These are phyloP conservation scores for Scytalidium sp. DNA, from an alignment of 2,329 filamentous ascomycete genomes.

Conservation along the genomic window DNA sequence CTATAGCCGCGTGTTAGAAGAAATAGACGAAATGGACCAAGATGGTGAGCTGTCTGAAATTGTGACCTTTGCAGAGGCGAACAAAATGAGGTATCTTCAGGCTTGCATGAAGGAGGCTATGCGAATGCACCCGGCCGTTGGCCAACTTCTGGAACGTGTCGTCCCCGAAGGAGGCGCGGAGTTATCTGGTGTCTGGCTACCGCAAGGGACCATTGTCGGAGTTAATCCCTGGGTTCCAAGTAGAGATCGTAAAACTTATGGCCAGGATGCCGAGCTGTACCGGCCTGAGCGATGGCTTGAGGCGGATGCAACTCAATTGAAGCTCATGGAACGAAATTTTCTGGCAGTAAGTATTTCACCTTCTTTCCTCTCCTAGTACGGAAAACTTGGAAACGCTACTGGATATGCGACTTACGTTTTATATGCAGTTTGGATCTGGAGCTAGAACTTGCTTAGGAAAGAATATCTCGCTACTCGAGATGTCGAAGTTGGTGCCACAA, in stretches of 20 bases:
- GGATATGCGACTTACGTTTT: not conserved
- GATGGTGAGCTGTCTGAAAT: conserved; percentile 1
- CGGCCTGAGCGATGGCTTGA: conserved; percentile 47
- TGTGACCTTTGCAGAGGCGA: conserved; percentile 3
- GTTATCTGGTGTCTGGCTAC: conserved; percentile 3
- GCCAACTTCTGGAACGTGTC: not conserved
- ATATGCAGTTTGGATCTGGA: conserved; percentile 20
- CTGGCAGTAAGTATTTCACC: not conserved
- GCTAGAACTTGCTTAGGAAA: conserved; percentile 26
- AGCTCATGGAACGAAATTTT: conserved; percentile 29
- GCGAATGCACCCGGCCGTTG: conserved; percentile 6
- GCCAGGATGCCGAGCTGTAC: conserved; percentile 35
- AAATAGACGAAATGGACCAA: conserved; percentile 2
- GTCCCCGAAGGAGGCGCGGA: conserved; percentile 5
- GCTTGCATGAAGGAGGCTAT: conserved; percentile 5
- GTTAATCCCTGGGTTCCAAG: not conserved
- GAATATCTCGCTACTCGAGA: conserved; percentile 33
- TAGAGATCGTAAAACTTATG: conserved; percentile 10
- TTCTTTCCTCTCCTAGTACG: not conserved
- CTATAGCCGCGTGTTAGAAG: conserved; percentile 1
- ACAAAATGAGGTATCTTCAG: conserved; percentile 5
- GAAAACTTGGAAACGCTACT: not conserved
- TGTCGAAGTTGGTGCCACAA: conserved; percentile 31
- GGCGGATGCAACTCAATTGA: conserved; percentile 14
- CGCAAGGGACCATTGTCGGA: conserved; percentile 11